Conservation (phyloP, 305 asterid species). For the Solanum hybrid region DNA sequence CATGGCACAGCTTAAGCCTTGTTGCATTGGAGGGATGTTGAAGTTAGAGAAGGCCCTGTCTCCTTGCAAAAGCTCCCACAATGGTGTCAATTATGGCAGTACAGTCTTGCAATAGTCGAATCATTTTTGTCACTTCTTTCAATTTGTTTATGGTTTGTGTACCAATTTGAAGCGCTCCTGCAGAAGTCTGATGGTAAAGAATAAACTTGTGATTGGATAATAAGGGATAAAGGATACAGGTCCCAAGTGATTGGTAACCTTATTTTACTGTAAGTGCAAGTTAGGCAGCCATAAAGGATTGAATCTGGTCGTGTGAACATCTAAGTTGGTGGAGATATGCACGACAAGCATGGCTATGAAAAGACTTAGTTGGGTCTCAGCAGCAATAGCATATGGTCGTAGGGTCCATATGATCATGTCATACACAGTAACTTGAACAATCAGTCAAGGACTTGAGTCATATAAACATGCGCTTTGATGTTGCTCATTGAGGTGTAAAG, state of each 20-base stretch:
- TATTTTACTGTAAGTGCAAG: neutral
- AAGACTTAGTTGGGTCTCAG: neutral
- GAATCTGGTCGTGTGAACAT: neutral
- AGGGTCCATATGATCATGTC: neutral
- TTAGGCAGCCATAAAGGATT: conserved; percentile 1
- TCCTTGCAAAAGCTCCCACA: neutral
- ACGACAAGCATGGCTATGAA: neutral
- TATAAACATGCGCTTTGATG: neutral
- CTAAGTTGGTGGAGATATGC: neutral
- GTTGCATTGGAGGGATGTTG: neutral
- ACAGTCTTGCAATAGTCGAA: neutral
- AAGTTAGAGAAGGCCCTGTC: neutral
- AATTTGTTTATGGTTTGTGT: neutral
- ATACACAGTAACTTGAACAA: neutral
- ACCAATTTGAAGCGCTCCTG: neutral
- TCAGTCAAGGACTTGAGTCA: neutral
- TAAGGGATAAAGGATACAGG: neutral
- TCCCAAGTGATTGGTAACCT: neutral
- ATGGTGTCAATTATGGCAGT: neutral
- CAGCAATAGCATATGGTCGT: neutral
- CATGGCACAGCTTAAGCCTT: neutral
- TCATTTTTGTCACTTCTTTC: neutral
- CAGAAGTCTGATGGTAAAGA: neutral
- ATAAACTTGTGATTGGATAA: neutral
- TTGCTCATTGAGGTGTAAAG: neutral